These are phyloP conservation scores for Candida nanaspora DNA, from an alignment of 805 yeast species.

Conservation along the genomic window DNA sequence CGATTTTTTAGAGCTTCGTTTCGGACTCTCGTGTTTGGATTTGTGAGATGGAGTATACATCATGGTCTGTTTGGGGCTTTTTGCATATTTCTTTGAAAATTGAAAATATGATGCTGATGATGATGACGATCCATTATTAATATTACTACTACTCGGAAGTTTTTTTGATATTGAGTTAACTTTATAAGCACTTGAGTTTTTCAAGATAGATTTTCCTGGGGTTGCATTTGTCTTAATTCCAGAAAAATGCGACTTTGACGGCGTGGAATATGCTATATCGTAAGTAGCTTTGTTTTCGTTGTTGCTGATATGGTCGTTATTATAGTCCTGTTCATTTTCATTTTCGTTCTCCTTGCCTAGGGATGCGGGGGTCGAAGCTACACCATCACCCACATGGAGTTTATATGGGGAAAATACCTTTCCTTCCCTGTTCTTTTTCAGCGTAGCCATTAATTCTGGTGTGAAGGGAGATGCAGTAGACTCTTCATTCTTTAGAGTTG, in stretches of 20 bases:
- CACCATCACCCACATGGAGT: not conserved
- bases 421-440: not conserved
- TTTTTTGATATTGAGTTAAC: too few species aligned
- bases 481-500: not conserved
- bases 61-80: not conserved
- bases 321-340: not conserved
- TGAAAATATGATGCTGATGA: not conserved
- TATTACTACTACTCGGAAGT: too few species aligned
- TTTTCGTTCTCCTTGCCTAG: not conserved
- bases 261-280: too few species aligned
- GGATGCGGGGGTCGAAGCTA: not conserved
- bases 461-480: too few species aligned
- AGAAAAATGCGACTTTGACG: not conserved
- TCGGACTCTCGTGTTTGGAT: not conserved
- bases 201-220: slow-evolving; percentile 1
- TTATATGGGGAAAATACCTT: not conserved
- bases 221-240: not conserved
- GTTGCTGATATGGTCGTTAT: not conserved
- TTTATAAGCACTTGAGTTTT: not conserved
- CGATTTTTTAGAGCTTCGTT: not conserved
- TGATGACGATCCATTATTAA: not conserved
- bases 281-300: too few species aligned
- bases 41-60: not conserved
- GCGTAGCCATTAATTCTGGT: too few species aligned
- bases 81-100: not conserved